Evolutionary conservation across 106 monocot genomes (phyloP).

Genomic region (Triglochin maritima): DNA sequence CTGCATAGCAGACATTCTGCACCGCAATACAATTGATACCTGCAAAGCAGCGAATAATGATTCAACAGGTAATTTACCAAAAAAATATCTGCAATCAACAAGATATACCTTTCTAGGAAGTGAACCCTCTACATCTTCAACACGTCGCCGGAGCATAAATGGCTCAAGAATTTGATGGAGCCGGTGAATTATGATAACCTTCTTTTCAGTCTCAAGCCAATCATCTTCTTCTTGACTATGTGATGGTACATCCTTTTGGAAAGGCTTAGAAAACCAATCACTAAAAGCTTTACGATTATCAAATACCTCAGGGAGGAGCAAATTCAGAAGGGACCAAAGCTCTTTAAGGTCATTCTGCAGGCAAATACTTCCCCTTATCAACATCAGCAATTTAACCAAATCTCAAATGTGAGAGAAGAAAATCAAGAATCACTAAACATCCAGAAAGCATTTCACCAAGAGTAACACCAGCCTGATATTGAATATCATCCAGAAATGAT

Average conservation of each 20-base stretch:
- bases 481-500: too few species aligned
- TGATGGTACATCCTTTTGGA: conserved; percentile 73
- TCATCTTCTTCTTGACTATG: conserved; percentile 76
- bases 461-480: too few species aligned
- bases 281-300: conserved; percentile 91
- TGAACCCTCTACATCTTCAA: conserved; percentile 98
- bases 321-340: conserved; percentile 93
- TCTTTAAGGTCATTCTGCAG: conserved; percentile 95
- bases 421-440: not conserved
- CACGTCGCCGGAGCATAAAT: conserved; percentile 89
- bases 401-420: not conserved
- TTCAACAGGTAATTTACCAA: conserved; percentile 3
- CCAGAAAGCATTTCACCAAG: too few species aligned
- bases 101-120: conserved; percentile 72
- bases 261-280: conserved; percentile 99
- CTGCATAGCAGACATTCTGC: conserved; percentile 95
- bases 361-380: not conserved
- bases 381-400: conserved; percentile 1
- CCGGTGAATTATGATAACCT: conserved; percentile 94
- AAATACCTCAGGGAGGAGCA: conserved; percentile 96
- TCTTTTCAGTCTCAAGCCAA: conserved; percentile 97
- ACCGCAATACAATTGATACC: conserved; percentile 83
- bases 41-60: conserved; percentile 15
- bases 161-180: conserved; percentile 98
- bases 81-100: not conserved